Base-by-base conservation (phyloP, 1,284 basidiomycete species). In the Boletus hoseneyae region DNA sequence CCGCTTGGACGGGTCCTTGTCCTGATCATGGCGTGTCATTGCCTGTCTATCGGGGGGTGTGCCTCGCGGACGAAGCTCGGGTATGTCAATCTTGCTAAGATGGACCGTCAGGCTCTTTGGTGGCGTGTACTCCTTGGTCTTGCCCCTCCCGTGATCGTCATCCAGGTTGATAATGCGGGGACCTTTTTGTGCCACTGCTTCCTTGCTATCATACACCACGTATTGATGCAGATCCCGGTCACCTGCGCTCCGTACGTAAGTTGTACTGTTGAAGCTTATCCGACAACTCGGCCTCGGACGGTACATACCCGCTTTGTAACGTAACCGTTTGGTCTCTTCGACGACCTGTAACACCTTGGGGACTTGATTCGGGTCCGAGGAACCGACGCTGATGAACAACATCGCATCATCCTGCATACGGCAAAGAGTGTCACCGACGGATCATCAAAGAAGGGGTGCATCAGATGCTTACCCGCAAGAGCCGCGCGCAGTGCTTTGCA, bases 1-100 rank as follows among this genome's bases (percentile, higher is more conserved):
- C 3, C 12, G 36, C 39, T 46, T 53, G 21, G 39, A 21, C 47
- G 37, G 19, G 5, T 57, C 50, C 34, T 59, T 65, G 3, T 32
- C 47, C 30, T 50, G 37, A 16, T 56, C 52, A 11, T 19, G 54
- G 34, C 34, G 39, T 6, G 19, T 11, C 35, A 13, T 38, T 11
- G 36, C 47, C 10, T 13, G 41, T 35, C 41, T 27, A n/a, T 45
- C 35, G 2, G 3, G 9, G 2, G 42, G 29, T 13, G 43, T 16
- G 1, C 54, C 35, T 41, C 63, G 77, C 2, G 87, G 87, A 53
- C 78, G 76, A 8, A 91, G 75, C 62, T 91, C 89, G 0, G 88
- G 88, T 77, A 92, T 88, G 23, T 82, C 74, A 42, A 91, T 89
- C 73, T 91, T 91, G 72, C 85, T 87, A 13, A 92, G 69, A 65